These are phyloP conservation scores for Mytilinidion resinicola DNA, from an alignment of 495 filamentous ascomycete species.

Conservation along the genomic window DNA sequence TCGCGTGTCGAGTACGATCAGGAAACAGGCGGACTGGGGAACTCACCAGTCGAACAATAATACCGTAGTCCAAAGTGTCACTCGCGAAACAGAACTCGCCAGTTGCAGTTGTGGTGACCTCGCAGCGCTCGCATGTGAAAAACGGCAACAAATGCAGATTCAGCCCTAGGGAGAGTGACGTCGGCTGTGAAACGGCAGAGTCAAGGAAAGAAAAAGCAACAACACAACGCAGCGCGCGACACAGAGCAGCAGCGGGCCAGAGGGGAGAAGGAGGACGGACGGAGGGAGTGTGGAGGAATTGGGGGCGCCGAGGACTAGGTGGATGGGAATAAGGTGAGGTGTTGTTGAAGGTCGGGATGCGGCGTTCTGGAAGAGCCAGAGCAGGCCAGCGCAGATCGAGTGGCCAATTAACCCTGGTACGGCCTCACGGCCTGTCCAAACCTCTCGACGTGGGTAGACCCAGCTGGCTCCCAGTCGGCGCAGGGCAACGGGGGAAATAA, in stretches of 20 bases:
- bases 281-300: background rate
- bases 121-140: constrained; percentile 1
- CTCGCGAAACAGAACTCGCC: no score
- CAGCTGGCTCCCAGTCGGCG: no score
- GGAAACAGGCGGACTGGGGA: no score
- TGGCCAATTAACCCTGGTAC: no score
- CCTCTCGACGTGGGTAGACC: no score
- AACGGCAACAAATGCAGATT: background rate
- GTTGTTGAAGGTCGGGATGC: background rate
- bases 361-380: background rate
- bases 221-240: background rate
- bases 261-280: background rate
- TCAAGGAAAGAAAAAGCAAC: background rate
- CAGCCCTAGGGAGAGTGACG: background rate
- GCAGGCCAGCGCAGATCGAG: background rate
- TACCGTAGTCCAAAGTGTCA: no score
- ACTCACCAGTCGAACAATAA: no score
- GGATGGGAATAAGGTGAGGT: background rate
- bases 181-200: background rate
- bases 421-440: no score
- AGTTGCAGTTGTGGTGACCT: no score
- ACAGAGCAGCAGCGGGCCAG: background rate
- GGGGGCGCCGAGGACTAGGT: background rate
- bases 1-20: no score
- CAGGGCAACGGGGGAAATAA: no score